phyloP scores from a whole-genome alignment of 1,284 basidiomycete genomes.

The Boletellus sp. region DNA sequence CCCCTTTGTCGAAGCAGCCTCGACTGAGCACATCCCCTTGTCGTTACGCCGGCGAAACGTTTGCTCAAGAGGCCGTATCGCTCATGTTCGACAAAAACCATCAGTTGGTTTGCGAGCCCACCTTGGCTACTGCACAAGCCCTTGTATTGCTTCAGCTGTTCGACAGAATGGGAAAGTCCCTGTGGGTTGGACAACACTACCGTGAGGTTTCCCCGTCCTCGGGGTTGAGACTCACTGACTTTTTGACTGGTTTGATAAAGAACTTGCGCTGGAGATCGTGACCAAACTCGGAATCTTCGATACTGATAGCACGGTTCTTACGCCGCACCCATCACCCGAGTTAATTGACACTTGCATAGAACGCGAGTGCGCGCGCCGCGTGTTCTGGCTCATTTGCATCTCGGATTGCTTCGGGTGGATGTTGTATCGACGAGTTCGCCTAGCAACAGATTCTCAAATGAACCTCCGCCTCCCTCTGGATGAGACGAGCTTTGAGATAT shows the following conservation, averaged over 20 bases:
- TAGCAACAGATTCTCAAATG: conserved; percentile 51
- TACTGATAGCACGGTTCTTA: conserved; percentile 52
- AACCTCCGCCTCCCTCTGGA: conserved; percentile 67
- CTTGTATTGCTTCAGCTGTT: conserved; percentile 67
- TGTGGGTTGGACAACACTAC: conserved; percentile 29
- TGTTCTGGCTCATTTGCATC: conserved; percentile 73
- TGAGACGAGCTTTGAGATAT: conserved; percentile 73
- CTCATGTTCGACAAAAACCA: conserved; percentile 66
- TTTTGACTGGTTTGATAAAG: conserved; percentile 37
- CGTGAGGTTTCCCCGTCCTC: conserved; percentile 19
- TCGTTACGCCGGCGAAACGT: conserved; percentile 65
- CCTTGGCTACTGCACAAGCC: conserved; percentile 64
- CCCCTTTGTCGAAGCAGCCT: conserved; percentile 65
- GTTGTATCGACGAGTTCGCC: conserved; percentile 47
- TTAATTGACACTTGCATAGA: conserved; percentile 59
- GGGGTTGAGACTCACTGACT: conserved; percentile 12
- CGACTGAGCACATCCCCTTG: conserved; percentile 53
- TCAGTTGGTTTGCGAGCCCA: conserved; percentile 49
- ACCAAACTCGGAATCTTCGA: conserved; percentile 59
- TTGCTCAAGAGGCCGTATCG: conserved; percentile 62
- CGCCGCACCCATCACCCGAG: conserved; percentile 47
- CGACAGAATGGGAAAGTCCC: conserved; percentile 51
- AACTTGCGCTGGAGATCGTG: conserved; percentile 62
- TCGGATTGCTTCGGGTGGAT: conserved; percentile 49
- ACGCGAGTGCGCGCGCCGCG: conserved; percentile 66